Evolutionary conservation across 129 eudicot genomes (phyloP).

Genomic region (Deinandra increscens): DNA sequence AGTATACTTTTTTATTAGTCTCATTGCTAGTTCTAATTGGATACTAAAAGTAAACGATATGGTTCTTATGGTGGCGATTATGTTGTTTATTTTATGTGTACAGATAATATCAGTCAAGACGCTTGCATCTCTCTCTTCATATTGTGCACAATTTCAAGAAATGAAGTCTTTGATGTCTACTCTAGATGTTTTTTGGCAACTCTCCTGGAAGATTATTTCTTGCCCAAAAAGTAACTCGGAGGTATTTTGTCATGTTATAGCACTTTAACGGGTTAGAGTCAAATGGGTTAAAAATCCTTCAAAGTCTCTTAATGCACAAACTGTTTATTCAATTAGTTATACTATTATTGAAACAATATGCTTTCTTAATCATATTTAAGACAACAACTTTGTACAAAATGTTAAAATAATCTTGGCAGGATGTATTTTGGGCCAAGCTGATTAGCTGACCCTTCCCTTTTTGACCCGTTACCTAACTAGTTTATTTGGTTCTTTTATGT

Average conservation of each 20-base stretch:
- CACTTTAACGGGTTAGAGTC: neutral
- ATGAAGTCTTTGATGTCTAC: constrained; percentile 26
- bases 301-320: neutral
- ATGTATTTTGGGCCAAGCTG: neutral
- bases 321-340: neutral
- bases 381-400: neutral
- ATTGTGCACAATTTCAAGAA: constrained; percentile 45
- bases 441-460: neutral
- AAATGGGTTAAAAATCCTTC: neutral
- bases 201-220: constrained; percentile 63
- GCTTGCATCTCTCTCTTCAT: constrained; percentile 59
- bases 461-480: neutral
- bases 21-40: neutral
- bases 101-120: constrained; percentile 73
- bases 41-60: constrained; percentile 1
- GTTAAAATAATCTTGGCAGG: neutral
- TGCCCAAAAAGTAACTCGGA: constrained; percentile 55
- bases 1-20: neutral
- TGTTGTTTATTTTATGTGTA: constrained; percentile 15
- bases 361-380: neutral
- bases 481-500: constrained; percentile 25
- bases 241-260: constrained; percentile 35
- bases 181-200: constrained; percentile 59
- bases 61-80: constrained; percentile 5
- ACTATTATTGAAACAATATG: neutral